A percentile compares a stretch with the other conserved stretches of the same genome.
phyloP scores from a whole-genome alignment of 1,284 basidiomycete species.

The Sporisorium sorghi region DNA sequence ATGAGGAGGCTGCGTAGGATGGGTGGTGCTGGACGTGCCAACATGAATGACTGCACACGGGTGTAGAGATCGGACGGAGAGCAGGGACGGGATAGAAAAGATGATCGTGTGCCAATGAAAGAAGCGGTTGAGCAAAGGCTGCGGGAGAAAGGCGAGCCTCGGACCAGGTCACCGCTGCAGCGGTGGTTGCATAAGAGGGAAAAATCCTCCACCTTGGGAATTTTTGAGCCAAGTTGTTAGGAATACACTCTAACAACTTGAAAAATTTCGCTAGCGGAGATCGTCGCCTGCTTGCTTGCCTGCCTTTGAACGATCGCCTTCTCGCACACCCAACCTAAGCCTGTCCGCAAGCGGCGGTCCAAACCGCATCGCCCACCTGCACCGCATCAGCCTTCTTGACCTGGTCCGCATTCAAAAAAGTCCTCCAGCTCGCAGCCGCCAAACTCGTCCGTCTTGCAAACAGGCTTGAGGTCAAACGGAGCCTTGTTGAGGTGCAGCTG shows the following conservation, averaged over 20 bases:
- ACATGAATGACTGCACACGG: no score
- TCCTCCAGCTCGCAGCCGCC: slow-evolving; percentile 27
- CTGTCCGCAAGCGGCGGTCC: slow-evolving; percentile 36
- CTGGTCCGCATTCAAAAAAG: slow-evolving; percentile 6
- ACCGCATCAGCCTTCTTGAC: slow-evolving; percentile 29
- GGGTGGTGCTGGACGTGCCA: slow-evolving; percentile 8
- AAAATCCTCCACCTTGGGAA: slow-evolving; percentile 6
- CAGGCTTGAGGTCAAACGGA: slow-evolving; percentile 59
- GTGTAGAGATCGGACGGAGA: no score
- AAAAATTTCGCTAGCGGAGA: background rate
- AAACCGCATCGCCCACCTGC: slow-evolving; percentile 23
- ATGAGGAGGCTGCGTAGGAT: background rate
- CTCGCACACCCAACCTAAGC: background rate
- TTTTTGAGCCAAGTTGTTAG: no score
- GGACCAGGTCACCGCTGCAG: slow-evolving; percentile 29
- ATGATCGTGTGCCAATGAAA: background rate
- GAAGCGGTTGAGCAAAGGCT: background rate
- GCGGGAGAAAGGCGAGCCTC: slow-evolving; percentile 2
- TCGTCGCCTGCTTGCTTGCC: no score
- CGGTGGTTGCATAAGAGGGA: slow-evolving; percentile 30
- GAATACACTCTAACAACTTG: background rate
- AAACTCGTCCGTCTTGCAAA: slow-evolving; percentile 28
- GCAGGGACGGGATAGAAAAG: background rate
- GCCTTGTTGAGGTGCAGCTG: slow-evolving; percentile 72
- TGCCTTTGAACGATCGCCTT: no score